Base-by-base conservation (phyloP, 225 moss, liverwort and hornwort species). In the Pseudisothecium myosuroides region DNA sequence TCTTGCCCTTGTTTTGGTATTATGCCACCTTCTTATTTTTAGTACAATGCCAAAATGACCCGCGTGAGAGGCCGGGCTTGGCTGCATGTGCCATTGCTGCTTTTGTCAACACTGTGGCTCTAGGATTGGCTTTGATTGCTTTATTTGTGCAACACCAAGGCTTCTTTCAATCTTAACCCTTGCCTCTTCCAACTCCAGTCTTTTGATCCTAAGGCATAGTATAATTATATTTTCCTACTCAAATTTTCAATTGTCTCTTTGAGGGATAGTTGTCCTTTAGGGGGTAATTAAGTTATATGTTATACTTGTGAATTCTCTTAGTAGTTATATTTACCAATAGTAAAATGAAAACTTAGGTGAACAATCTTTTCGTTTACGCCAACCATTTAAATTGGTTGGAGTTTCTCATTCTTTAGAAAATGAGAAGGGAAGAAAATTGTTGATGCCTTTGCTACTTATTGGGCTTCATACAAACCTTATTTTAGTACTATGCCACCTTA, bases 1-100 rank as follows among this genome's bases (percentile, higher is more conserved):
- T 94, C 17, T 4, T 94, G 13, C 90, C 95, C 8, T 66, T 94
- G 21, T 91, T 91, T 26, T 95, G 92, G 94, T 94, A 92, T 91
- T 94, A 94, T 1, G 92, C 92, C 60, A 85, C 89, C 22, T 95
- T 81, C 45, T 18, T 86, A 7, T 92, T 94, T 17, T 54, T 86
- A 5, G 55, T 18, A 26, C 80, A 80, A 17, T 83, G 88, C 31
- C 91, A 77, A 27, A 88, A 80, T 80, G 91, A 95, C 36, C 86
- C 86, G 1, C 87, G 88, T 26, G 94, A 95, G 47, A 88, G 92
- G 28, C 67, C 90, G 1, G 92, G 95, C 32, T 73, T 95, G 19
- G 90, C 77, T 4, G 87, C 94, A 2, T 95, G 92, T 66, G 68
- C 91, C 14, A 91, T 94, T 5, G 92, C 92, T 14, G 43, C 95